Percentiles rank a stretch among this genome's conserved stretches.
phyloP scores from a whole-genome alignment of 768 basidiomycete genomes.

The Dioszegia crocea region DNA sequence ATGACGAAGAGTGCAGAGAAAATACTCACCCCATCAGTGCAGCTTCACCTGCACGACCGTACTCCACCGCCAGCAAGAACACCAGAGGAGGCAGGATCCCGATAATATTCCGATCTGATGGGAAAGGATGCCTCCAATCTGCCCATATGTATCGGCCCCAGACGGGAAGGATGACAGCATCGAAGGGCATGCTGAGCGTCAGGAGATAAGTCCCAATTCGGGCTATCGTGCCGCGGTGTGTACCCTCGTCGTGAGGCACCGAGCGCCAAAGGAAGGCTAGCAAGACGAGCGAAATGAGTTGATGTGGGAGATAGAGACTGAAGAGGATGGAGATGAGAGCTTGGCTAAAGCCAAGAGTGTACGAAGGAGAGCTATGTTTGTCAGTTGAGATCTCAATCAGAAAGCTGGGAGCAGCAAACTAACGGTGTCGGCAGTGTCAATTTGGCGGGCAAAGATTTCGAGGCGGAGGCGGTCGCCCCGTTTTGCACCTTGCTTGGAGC shows the following conservation, averaged over 20 bases:
- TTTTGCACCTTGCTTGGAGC: too few species aligned
- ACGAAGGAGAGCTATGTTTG: background rate
- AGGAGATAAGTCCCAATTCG: constrained; percentile 56
- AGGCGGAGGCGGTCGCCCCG: too few species aligned
- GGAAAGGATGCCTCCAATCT: constrained; percentile 72
- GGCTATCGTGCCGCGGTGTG: constrained; percentile 55
- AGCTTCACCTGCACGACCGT: background rate
- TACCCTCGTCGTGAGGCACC: background rate
- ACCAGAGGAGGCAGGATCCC: constrained; percentile 16
- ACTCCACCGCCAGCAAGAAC: background rate
- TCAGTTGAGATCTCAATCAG: background rate
- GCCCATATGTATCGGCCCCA: constrained; percentile 84
- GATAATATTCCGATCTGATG: constrained; percentile 62
- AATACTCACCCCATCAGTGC: background rate
- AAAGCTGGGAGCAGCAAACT: too few species aligned
- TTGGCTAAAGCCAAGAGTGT: background rate
- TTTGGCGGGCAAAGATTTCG: background rate
- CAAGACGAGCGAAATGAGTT: constrained; percentile 4
- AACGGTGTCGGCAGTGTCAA: too few species aligned
- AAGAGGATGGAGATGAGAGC: background rate
- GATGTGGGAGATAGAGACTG: constrained; percentile 2
- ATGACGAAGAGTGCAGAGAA: too few species aligned
- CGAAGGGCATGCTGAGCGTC: constrained; percentile 74
- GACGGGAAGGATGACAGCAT: constrained; percentile 72
- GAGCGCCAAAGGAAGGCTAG: background rate